These are phyloP conservation scores for Phytopythium litorale DNA, from an alignment of 352 stramenopile species.

Conservation along the genomic window DNA sequence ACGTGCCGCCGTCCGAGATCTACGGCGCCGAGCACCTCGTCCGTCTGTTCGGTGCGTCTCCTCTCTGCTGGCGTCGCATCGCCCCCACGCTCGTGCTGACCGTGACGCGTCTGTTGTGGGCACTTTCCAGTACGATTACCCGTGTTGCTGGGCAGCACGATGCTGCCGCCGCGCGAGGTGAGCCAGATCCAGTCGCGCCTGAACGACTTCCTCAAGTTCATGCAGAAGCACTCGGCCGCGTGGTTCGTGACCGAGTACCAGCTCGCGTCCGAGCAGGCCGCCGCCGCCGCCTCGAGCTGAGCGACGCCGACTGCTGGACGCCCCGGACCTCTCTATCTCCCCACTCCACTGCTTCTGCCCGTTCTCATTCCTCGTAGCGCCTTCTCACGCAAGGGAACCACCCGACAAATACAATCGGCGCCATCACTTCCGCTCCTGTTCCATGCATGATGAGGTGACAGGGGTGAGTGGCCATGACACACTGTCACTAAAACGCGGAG, in stretches of 20 bases:
- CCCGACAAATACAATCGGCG: background rate
- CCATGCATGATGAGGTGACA: background rate
- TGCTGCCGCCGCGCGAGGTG: constrained; percentile 51
- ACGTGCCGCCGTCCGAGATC: constrained; percentile 78
- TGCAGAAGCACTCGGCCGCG: constrained; percentile 70
- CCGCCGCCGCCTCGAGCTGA: background rate
- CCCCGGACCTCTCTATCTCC: background rate
- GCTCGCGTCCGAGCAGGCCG: constrained; percentile 36
- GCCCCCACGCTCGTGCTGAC: too few species aligned
- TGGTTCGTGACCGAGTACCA: constrained; percentile 75
- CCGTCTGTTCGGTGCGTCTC: constrained; percentile 80
- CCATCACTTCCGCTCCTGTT: background rate
- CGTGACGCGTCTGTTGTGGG: background rate
- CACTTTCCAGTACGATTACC: constrained; percentile 65
- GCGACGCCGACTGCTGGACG: background rate
- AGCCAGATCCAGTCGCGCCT: constrained; percentile 64
- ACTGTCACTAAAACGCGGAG: background rate
- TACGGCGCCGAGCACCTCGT: constrained; percentile 92
- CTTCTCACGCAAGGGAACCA: background rate
- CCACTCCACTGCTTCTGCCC: background rate
- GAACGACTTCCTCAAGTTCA: constrained; percentile 84
- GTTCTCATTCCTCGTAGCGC: background rate
- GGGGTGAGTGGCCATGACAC: background rate
- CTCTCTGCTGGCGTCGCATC: background rate
- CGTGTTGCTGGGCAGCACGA: constrained; percentile 59